Conservation (phyloP, 169 alveolate genomes). For the Eimeria zaria region DNA sequence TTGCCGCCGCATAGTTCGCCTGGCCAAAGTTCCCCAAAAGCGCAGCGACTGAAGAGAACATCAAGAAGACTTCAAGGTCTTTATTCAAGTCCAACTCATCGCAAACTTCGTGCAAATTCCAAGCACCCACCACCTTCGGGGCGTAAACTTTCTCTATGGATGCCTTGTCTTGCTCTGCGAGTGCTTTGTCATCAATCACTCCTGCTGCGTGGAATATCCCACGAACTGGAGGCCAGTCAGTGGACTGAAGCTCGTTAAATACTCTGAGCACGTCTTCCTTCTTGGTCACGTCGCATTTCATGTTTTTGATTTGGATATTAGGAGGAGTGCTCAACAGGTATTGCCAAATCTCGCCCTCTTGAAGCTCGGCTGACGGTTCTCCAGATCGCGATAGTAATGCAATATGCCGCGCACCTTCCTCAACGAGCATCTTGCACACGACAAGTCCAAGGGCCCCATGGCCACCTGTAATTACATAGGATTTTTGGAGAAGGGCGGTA, state of each 20-base stretch:
- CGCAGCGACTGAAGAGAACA: slow-evolving; percentile 90
- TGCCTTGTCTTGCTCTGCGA: slow-evolving; percentile 82
- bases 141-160: slow-evolving; percentile 86
- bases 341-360: slow-evolving; percentile 60
- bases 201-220: slow-evolving; percentile 90
- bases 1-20: slow-evolving; percentile 91
- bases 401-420: slow-evolving; percentile 87
- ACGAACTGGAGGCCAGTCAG: slow-evolving; percentile 50
- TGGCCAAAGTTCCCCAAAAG: slow-evolving; percentile 91
- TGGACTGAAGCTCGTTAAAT: slow-evolving; percentile 22
- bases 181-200: slow-evolving; percentile 86
- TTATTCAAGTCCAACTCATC: slow-evolving; percentile 75
- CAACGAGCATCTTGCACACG: slow-evolving; percentile 87
- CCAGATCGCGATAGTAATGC: slow-evolving; percentile 83
- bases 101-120: slow-evolving; percentile 88
- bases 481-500: slow-evolving; percentile 7
- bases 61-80: slow-evolving; percentile 85
- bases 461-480: slow-evolving; percentile 86
- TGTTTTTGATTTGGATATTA: neutral
- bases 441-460: slow-evolving; percentile 86
- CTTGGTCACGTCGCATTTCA: slow-evolving; percentile 74
- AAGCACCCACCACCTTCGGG: slow-evolving; percentile 91
- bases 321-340: slow-evolving; percentile 28
- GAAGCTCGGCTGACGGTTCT: slow-evolving; percentile 50
- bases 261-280: slow-evolving; percentile 55